These are phyloP conservation scores for Pythium oligandrum DNA, from an alignment of 352 stramenopile species.

Conservation along the genomic window DNA sequence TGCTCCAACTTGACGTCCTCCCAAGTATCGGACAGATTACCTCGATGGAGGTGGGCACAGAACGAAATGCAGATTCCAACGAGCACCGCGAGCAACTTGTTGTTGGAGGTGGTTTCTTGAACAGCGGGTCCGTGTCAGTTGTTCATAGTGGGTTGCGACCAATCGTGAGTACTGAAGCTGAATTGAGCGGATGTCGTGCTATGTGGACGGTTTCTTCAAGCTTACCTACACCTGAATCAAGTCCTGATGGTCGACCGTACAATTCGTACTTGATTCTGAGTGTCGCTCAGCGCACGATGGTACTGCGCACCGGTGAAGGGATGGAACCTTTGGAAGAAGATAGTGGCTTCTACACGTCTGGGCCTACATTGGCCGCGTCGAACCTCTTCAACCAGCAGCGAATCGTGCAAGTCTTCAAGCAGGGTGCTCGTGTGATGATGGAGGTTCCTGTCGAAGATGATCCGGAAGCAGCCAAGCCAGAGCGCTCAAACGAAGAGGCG, in stretches of 20 bases:
- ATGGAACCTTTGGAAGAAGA: constrained; percentile 83
- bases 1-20: constrained; percentile 61
- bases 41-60: constrained; percentile 72
- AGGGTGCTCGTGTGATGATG: constrained; percentile 78
- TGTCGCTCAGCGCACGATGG: constrained; percentile 78
- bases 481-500: constrained; percentile 23
- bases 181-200: constrained; percentile 73
- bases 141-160: constrained; percentile 75
- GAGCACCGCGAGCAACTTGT: constrained; percentile 78
- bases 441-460: constrained; percentile 42
- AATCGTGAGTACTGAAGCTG: constrained; percentile 79
- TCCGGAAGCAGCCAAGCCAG: constrained; percentile 1
- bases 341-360: constrained; percentile 80
- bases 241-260: constrained; percentile 47
- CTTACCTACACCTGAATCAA: constrained; percentile 35
- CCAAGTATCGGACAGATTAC: constrained; percentile 79
- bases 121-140: constrained; percentile 64
- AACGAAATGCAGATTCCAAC: constrained; percentile 71
- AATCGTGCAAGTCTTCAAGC: constrained; percentile 86
- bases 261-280: constrained; percentile 82
- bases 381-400: constrained; percentile 81
- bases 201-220: constrained; percentile 86
- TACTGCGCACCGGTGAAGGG: constrained; percentile 77
- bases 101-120: constrained; percentile 60
- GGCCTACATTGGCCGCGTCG: constrained; percentile 64